Base-by-base conservation (phyloP, 2,329 filamentous ascomycete species). In the Ilyonectria robusta region DNA sequence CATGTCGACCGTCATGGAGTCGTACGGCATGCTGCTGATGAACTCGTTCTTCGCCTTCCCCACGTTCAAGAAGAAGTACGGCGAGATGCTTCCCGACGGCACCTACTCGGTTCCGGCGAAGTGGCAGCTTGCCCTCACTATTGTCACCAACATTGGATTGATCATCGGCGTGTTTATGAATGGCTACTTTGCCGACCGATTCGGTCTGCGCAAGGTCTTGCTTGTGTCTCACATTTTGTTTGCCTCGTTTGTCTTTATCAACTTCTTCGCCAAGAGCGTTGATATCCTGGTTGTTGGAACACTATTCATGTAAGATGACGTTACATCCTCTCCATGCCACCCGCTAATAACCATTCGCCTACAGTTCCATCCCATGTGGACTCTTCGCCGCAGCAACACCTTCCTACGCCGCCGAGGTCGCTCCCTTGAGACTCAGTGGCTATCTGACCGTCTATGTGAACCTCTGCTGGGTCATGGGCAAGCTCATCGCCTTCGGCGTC, bases 161-260 rank as follows among this genome's bases (percentile, higher is more conserved):
- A 67, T 75, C 37, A 59, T 74, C 11, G 72, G 73, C 5, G 54
- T 67, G 17, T 65, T 71, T 26, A 47, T 62, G 15, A 70, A 70
- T 15, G 73, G 72, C 9, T 70, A 58, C 35, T 48, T 65, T 17
- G 57, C 70, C 8, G 70, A 69, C 17, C 56, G 66, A 10, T 69
- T 66, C 17, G 73, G 73, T 11, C 65, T 65, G 26, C 62, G 86
- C n/a, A 86, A 84, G 75, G 88, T 86, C 11, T 84, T 91, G 71
- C 84, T 90, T 35, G 80, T 70, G 6, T 85, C 84, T 6, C 68
- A 86, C 48, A 66, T 77, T 4, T 40, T 69, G 70, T 66, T 82
- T 35, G 56, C 63, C 7, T 64, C 50, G 11, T 71, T 72, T 29
- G 68, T 75, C 42, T 75, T 75, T 51, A 60, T 74, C 29, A 50